These are phyloP conservation scores for Eudorina sp. DNA, from an alignment of 139 green algal species.

Conservation along the genomic window DNA sequence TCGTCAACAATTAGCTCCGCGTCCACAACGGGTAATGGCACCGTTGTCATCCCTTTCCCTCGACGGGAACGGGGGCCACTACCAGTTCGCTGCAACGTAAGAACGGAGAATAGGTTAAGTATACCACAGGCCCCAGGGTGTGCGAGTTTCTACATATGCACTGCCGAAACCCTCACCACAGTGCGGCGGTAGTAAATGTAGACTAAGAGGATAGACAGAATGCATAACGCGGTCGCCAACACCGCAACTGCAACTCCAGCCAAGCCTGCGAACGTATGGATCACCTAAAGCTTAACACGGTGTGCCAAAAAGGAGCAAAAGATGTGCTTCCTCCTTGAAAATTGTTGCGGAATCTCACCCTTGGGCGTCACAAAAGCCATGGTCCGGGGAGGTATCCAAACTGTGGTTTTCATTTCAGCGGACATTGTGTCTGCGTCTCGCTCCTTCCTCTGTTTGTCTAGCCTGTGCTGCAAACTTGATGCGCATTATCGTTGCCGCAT, in stretches of 20 bases:
- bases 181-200: conserved; percentile 25
- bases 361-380: conserved; percentile 14
- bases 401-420: not conserved
- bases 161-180: too few relatives aligned
- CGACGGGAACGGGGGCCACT: not conserved
- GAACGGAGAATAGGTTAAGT: too few relatives aligned
- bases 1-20: conserved; percentile 18
- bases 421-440: too few relatives aligned
- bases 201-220: not conserved
- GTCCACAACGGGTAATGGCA: not conserved
- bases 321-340: not conserved
- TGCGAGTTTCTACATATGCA: too few relatives aligned
- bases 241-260: not conserved
- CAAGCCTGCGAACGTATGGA: not conserved
- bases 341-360: not conserved
- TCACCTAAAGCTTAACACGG: not conserved
- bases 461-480: too few relatives aligned
- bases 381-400: not conserved
- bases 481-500: too few relatives aligned
- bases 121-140: too few relatives aligned
- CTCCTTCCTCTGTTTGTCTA: too few relatives aligned
- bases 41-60: not conserved
- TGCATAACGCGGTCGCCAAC: not conserved
- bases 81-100: not conserved
- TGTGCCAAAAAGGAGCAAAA: not conserved